Evolutionary conservation across 768 basidiomycete genomes (phyloP), one percentile per base, ranked within the genome.

Genomic region (Trametes meyenii): DNA sequence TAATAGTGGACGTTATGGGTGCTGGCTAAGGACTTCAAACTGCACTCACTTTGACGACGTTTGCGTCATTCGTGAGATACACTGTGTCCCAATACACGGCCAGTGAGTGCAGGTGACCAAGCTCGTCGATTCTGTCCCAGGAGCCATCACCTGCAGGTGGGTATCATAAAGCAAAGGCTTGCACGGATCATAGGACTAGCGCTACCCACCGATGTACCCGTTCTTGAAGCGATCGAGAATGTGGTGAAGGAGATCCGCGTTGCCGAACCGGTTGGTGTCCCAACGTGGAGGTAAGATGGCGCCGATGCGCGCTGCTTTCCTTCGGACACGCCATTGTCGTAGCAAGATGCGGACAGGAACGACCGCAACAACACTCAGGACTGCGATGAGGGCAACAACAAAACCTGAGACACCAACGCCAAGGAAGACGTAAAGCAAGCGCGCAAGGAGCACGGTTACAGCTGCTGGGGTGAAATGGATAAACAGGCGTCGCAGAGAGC

Each of bases 31-130:
- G 16, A 14, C 5, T 14, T 33, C 3, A 26, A 29, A 14, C 14
- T 24, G 14, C 19, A 35, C 66, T 10, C 6, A 74, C 77, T 67
- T 79, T 80, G 36, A 79, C 64, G 38, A 53, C 48, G 58, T 68
- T 23, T 49, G 72, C 64, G 26, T 69, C 68, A 19, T 58, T 58
- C 3, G 66, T 68, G 24, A 67, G 8, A 36, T 65, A 62, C 13
- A 50, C 40, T 19, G 40, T 23, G n/a, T 67, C 69, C 69, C 70
- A 66, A 2, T 70, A 43, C n/a, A 67, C 24, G 19, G 61, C 44
- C 3, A 67, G 7, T 2, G 64, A 50, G 44, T 63, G 61, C 16
- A 67, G 56, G 7, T 56, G 61, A 17, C 75, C 75, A 5, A 70
- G 55, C 24, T 65, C 50, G 7, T 68, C 48, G 11, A 69, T 59